Evolutionary conservation across 257 asterid genomes (phyloP).

Genomic region (Jasminum sambac): DNA sequence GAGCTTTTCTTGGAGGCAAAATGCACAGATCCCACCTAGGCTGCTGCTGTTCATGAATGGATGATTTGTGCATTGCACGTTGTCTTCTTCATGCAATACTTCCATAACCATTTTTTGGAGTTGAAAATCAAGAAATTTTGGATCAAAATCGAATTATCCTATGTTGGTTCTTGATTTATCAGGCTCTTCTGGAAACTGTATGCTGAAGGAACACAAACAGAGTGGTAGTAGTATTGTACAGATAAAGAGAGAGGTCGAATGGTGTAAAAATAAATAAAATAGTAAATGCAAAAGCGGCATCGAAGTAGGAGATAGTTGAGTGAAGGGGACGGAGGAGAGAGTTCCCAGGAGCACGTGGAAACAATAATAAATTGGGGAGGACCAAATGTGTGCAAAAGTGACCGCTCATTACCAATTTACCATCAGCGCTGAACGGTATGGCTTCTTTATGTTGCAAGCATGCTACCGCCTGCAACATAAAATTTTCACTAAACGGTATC

Average conservation of each 20-base stretch:
- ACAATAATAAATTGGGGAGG: slow-evolving; percentile 31
- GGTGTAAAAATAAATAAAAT: slow-evolving; percentile 21
- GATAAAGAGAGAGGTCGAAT: slow-evolving; percentile 42
- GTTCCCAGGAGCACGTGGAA: slow-evolving; percentile 72
- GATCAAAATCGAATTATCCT: slow-evolving; percentile 3
- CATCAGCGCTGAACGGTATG: no score
- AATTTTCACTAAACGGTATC: no score
- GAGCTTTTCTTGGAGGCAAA: slow-evolving; percentile 92
- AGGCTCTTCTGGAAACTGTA: neutral
- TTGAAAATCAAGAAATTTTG: neutral
- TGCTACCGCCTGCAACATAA: no score
- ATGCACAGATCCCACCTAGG: slow-evolving; percentile 93
- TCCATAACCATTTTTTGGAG: slow-evolving; percentile 67
- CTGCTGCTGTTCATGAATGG: slow-evolving; percentile 71
- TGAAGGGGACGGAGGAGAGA: slow-evolving; percentile 21
- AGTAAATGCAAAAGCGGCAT: slow-evolving; percentile 33
- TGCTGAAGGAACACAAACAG: slow-evolving; percentile 16
- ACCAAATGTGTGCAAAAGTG: neutral
- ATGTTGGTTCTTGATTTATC: slow-evolving; percentile 13
- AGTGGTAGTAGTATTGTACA: slow-evolving; percentile 12
- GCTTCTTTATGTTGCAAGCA: no score
- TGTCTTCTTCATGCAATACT: slow-evolving; percentile 74
- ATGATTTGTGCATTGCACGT: slow-evolving; percentile 65
- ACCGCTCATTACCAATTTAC: no score
- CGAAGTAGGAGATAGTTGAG: slow-evolving; percentile 40